These are phyloP conservation scores for Carex scoparia DNA, from an alignment of 176 grass and related monocot genomes.

Conservation along the genomic window DNA sequence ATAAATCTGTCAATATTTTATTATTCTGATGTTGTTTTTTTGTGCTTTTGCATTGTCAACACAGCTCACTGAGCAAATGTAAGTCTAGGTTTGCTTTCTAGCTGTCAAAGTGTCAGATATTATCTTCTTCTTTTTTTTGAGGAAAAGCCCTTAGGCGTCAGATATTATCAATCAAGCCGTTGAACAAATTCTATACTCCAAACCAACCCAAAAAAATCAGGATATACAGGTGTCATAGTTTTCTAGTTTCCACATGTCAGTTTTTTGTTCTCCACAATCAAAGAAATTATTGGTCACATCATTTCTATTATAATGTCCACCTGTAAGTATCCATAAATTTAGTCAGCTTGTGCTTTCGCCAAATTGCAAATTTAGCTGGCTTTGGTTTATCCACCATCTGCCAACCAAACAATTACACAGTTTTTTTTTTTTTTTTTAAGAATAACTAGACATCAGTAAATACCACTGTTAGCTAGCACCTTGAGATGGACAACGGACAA, in stretches of 20 bases:
- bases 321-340: slow-evolving; percentile 1
- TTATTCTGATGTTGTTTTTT: too few relatives aligned
- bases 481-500: background rate
- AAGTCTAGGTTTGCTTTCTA: background rate
- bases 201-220: background rate
- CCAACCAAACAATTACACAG: slow-evolving; percentile 7
- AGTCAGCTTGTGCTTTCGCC: background rate
- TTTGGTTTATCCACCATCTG: background rate
- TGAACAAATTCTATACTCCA: background rate
- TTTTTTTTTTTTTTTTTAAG: too few relatives aligned
- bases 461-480: too few relatives aligned
- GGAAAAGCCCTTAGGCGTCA: background rate
- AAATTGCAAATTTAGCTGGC: slow-evolving; percentile 9
- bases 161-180: background rate
- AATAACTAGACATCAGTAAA: background rate
- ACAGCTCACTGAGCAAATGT: background rate
- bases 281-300: background rate
- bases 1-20: too few relatives aligned
- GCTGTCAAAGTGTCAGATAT: background rate
- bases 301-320: background rate
- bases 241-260: background rate
- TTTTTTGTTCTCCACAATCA: background rate
- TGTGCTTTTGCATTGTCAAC: background rate
- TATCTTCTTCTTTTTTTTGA: too few relatives aligned
- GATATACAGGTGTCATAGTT: background rate